phyloP scores from a whole-genome alignment of 768 basidiomycete species.

The Suillus cothurnatus region DNA sequence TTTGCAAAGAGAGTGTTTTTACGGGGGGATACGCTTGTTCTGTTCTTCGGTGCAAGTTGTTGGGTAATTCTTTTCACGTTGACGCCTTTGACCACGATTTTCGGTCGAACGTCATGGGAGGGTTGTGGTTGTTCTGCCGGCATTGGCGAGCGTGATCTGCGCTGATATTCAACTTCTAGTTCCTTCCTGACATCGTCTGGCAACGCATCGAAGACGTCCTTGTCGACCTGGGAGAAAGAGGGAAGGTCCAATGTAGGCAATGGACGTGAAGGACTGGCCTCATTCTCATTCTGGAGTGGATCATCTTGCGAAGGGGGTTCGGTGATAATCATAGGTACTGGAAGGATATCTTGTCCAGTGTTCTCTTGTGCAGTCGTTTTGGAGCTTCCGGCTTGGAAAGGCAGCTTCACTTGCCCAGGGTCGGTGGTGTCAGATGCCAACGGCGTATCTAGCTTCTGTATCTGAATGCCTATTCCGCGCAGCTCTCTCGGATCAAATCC shows the following conservation, averaged over 20 bases:
- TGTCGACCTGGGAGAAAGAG: conserved; percentile 77
- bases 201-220: conserved; percentile 66
- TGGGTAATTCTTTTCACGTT: conserved; percentile 62
- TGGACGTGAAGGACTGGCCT: conserved; percentile 13
- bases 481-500: conserved; percentile 83
- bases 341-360: conserved; percentile 3
- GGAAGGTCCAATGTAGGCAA: conserved; percentile 48
- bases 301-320: conserved; percentile 39
- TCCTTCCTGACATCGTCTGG: conserved; percentile 72
- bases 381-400: conserved; percentile 45
- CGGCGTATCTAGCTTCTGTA: conserved; percentile 79
- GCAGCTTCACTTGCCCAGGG: conserved; percentile 60
- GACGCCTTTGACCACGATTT: conserved; percentile 34
- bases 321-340: conserved; percentile 25
- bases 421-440: conserved; percentile 35
- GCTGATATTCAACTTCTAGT: conserved; percentile 65
- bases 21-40: conserved; percentile 40
- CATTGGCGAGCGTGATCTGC: conserved; percentile 56
- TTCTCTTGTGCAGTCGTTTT: neutral
- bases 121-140: conserved; percentile 17
- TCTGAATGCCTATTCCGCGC: conserved; percentile 90
- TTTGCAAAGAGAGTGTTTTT: conserved; percentile 42
- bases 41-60: conserved; percentile 61
- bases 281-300: conserved; percentile 10
- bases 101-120: conserved; percentile 11